Conservation (phyloP, 371 early-diverging fungal species). For the Mucor mucedo region DNA sequence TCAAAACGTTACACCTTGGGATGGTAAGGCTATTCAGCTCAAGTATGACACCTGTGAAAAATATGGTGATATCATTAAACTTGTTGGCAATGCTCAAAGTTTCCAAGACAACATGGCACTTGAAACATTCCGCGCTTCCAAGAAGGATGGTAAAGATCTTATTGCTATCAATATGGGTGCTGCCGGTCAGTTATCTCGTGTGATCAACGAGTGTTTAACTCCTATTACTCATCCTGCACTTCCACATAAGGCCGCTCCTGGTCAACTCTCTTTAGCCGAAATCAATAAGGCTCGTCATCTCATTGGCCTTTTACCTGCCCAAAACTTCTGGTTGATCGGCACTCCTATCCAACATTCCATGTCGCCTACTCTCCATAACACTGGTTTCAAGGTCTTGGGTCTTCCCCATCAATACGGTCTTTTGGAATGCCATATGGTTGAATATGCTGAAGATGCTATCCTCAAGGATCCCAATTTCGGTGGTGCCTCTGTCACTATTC, state of each 20-base stretch:
- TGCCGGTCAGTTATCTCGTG: constrained; percentile 86
- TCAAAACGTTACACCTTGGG: constrained; percentile 68
- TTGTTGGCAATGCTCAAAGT: constrained; percentile 81
- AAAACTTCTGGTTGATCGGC: constrained; percentile 89
- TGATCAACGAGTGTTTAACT: constrained; percentile 84
- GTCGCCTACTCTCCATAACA: constrained; percentile 93
- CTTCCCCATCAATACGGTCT: constrained; percentile 82
- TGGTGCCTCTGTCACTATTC: constrained; percentile 95
- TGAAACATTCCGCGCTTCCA: constrained; percentile 61
- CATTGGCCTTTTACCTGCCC: constrained; percentile 72
- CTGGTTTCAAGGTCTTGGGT: constrained; percentile 85
- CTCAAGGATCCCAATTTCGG: constrained; percentile 77
- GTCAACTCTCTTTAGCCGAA: constrained; percentile 88
- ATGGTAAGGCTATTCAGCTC: constrained; percentile 57
- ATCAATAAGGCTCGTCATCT: constrained; percentile 76
- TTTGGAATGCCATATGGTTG: constrained; percentile 72
- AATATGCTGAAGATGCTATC: constrained; percentile 63
- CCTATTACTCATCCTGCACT: constrained; percentile 91
- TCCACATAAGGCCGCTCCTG: constrained; percentile 89
- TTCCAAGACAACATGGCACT: constrained; percentile 84
- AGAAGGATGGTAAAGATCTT: constrained; percentile 61
- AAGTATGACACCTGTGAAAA: constrained; percentile 58
- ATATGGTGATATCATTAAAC: constrained; percentile 88
- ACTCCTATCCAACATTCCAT: constrained; percentile 87
- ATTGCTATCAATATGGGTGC: constrained; percentile 96